Evolutionary conservation across 257 asterid species (phyloP), one percentile per base, ranked within the genome.

Genomic region (Mentha longifolia): DNA sequence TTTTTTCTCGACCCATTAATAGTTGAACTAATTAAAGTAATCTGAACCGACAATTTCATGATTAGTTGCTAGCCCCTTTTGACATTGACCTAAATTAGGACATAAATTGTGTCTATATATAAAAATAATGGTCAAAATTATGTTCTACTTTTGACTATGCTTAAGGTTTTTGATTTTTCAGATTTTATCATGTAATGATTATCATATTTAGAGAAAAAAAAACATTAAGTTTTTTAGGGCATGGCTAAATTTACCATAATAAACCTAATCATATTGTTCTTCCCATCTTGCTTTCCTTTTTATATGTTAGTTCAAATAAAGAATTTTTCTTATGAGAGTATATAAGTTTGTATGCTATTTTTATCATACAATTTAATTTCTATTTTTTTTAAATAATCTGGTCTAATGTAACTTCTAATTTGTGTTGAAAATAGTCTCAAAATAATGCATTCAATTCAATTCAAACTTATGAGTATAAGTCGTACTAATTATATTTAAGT

Each of bases 21-120:
- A 35, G 39, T 35, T 0, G 2, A 9, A 62, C 62, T 43, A 70
- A 70, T 43, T 5, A 5, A 61, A 51, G 75, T 30, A 12, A 57
- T 42, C 65, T 71, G 74, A 59, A 65, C 57, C 50, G 61, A 74
- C 42, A 71, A 25, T n/a, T 72, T 70, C 66, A 75, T 75, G 54
- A 71, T 70, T 59, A 19, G 37, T 49, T n/a, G 61, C 57, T 68
- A 25, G 62, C 78, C 72, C 41, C 56, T 58, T 71, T 74, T 65
- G 73, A 63, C 65, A 39, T 72, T 71, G 78, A 72, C 76, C 68
- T 41, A 70, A 61, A 25, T 28, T 61, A 51, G 13, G 47, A 39
- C 56, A 64, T 61, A 37, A 43, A 46, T 61, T 22, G 60, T 41
- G 51, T 28, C 14, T 8, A 8, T 45, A 49, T 45, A 49, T 14